These are phyloP conservation scores for Aureobasidium subglaciale DNA, from an alignment of 2,329 filamentous ascomycete genomes.

Conservation along the genomic window DNA sequence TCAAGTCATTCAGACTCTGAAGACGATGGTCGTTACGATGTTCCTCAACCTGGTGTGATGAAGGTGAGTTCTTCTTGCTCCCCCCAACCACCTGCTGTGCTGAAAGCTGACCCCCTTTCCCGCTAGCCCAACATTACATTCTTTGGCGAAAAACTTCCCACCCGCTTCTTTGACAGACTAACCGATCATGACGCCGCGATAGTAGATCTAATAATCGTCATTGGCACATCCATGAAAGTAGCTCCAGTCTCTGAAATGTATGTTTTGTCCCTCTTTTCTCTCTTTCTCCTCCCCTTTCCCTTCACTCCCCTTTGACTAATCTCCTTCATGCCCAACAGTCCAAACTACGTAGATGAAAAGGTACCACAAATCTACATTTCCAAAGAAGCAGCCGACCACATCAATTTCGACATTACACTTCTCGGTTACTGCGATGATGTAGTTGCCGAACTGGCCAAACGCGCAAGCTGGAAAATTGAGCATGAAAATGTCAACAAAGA, in stretches of 20 bases:
- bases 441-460: constrained; percentile 75
- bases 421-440: constrained; percentile 93
- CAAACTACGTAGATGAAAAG: constrained; percentile 25
- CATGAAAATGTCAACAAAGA: constrained; percentile 10
- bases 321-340: constrained; percentile 3
- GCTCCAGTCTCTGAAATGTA: constrained; percentile 87
- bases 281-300: no score
- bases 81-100: constrained; percentile 72
- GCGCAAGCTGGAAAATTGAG: constrained; percentile 67
- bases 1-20: constrained; percentile 48
- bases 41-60: constrained; percentile 71
- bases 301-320: no score
- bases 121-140: constrained; percentile 87
- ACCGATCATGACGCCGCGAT: constrained; percentile 71
- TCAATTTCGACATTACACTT: constrained; percentile 93
- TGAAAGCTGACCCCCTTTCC: constrained; percentile 50
- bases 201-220: constrained; percentile 87
- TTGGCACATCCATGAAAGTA: constrained; percentile 93
- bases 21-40: constrained; percentile 55
- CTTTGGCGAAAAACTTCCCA: constrained; percentile 85
- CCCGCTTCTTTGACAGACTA: constrained; percentile 72
- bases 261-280: neutral
- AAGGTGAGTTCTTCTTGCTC: constrained; percentile 41
- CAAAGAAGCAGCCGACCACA: constrained; percentile 65
- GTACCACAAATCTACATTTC: constrained; percentile 32